phyloP scores from a whole-genome alignment of 768 basidiomycete genomes.

The Sarcomyxa edulis region DNA sequence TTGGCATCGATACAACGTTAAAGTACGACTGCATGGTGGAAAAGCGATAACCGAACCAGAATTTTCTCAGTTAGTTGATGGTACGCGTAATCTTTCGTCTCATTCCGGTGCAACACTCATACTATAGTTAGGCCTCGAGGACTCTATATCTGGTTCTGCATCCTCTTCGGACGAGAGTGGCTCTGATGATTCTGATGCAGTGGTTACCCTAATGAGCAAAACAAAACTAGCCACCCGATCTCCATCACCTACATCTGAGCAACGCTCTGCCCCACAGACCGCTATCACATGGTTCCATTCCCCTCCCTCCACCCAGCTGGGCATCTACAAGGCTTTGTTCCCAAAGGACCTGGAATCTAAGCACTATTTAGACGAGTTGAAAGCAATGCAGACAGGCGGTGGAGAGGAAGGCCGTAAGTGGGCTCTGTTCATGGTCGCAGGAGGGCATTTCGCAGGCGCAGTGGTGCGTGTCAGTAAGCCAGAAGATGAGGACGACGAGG shows the following conservation, averaged over 20 bases:
- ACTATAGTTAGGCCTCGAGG: conserved; percentile 54
- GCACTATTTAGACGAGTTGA: conserved; percentile 55
- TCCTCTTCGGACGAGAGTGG: conserved; percentile 58
- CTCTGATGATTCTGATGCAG: conserved; percentile 57
- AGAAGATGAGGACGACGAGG: conserved; percentile 35
- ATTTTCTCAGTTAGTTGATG: conserved; percentile 77
- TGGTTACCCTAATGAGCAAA: conserved; percentile 63
- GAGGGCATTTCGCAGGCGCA: conserved; percentile 97
- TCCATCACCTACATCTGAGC: conserved; percentile 33
- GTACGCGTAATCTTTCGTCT: conserved; percentile 34
- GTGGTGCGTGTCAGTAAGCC: conserved; percentile 65
- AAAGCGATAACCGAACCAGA: conserved; percentile 55
- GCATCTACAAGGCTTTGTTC: conserved; percentile 77
- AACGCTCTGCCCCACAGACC: conserved; percentile 39
- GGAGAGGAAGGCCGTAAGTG: conserved; percentile 64
- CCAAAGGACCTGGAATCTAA: conserved; percentile 39
- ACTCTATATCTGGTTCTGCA: conserved; percentile 90
- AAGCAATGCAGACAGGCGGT: conserved; percentile 49
- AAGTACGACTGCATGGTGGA: conserved; percentile 64
- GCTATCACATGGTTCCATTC: conserved; percentile 90
- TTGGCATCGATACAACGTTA: conserved; percentile 98
- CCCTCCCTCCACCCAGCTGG: conserved; percentile 82
- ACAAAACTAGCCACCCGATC: conserved; percentile 43
- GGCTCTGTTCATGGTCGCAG: conserved; percentile 96
- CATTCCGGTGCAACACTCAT: no score